Base-by-base conservation (phyloP, 78 protist species). In the Protostelium mycophagum region DNA sequence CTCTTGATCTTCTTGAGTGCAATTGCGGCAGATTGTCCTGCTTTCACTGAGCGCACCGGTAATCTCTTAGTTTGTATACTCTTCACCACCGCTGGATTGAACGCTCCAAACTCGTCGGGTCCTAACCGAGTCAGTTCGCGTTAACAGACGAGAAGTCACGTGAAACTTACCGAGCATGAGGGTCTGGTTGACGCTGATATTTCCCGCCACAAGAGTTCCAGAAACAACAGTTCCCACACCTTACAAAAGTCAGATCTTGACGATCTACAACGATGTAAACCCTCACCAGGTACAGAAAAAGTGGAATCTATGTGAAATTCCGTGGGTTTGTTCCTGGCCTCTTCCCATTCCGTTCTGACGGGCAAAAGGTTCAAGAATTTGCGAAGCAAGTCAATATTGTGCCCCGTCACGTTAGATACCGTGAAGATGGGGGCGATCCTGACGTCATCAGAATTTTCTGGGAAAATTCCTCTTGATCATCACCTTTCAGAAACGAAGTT, bases 141-240 rank as follows among this genome's bases (percentile, higher is more conserved):
- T 25, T 25, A 51, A 51, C 5, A 25, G 73, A 16, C 73, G 73
- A 16, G 73, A 51, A n/a, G n/a, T n/a, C n/a, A n/a, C n/a, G n/a
- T n/a, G n/a, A n/a, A n/a, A 51, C 73, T 5, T 16, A 51, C 73
- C 73, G 29, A 98, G 25, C 86, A 84, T 83, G 38, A 98, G 87
- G 38, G 89, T 91, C 85, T 93, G 96, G 83, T 86, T 86, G 39
- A n/a, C 36, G 0, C 51, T 39, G 37, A 98, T 85, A 28, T 0
- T 0, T 29, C 99, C 99, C 31, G 38, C 28, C 86, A 90, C 37
- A 28, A 97, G 37, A 28, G 97, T 96, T 85, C 98, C 99, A 0
- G 95, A 87, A 29, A 97, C 97, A 9, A 98, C 98, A 9, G 98
- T 92, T 5, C 98, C 98, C 73, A 96, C 97, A 35, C 98, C 97